A percentile compares a stretch with the other conserved stretches of the same genome.
Evolutionary conservation across 1,139 yeast species (phyloP).

Genomic region (Kurtzmaniella quercitrusa): DNA sequence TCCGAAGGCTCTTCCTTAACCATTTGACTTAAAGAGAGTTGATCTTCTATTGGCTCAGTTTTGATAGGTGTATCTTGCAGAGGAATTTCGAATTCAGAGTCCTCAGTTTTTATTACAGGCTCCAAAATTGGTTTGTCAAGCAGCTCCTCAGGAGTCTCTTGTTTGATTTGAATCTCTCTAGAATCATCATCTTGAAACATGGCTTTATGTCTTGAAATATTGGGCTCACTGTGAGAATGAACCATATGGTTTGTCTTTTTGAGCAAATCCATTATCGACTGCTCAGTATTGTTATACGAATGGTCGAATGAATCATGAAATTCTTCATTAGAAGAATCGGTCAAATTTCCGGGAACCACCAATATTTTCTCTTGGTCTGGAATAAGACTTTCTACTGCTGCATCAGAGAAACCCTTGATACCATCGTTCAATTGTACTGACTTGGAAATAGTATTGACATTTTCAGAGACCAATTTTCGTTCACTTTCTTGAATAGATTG

Average conservation of each 20-base stretch:
- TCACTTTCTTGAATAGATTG: constrained; percentile 38
- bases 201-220: neutral
- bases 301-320: constrained; percentile 36
- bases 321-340: constrained; percentile 15
- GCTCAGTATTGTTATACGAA: constrained; percentile 37
- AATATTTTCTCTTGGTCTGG: constrained; percentile 13
- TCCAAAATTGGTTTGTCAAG: neutral
- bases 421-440: constrained; percentile 43
- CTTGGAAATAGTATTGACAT: constrained; percentile 17
- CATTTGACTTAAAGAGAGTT: neutral
- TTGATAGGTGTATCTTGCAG: neutral
- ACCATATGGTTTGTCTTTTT: constrained; percentile 14
- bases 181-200: constrained; percentile 1
- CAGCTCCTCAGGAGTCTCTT: constrained; percentile 6
- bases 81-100: neutral
- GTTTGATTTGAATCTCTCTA: constrained; percentile 5
- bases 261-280: constrained; percentile 39
- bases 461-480: constrained; percentile 27
- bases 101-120: neutral
- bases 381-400: constrained; percentile 31
- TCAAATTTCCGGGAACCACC: neutral
- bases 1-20: neutral
- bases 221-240: neutral
- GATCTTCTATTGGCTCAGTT: neutral
- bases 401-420: constrained; percentile 41